Conservation (phyloP, 352 stramenopile genomes). For the Pythium aristosporum region DNA sequence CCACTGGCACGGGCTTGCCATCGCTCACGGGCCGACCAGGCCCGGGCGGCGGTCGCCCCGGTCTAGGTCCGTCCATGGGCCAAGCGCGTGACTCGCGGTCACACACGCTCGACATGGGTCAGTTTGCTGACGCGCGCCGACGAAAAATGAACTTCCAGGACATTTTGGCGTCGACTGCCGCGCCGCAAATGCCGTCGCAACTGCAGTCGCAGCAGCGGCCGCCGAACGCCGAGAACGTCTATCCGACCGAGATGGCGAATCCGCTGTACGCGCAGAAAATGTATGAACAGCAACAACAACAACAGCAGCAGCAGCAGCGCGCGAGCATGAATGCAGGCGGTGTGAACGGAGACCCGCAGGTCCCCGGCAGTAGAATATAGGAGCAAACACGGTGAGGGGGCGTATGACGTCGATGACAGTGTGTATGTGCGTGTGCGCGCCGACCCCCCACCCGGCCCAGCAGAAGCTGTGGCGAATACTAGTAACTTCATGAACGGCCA, state of each 20-base stretch:
- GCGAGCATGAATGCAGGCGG: not conserved
- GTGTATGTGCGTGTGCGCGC: not conserved
- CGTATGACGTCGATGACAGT: not conserved
- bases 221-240: slow-evolving; percentile 53
- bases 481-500: too few relatives aligned
- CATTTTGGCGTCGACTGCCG: slow-evolving; percentile 63
- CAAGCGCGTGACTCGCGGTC: slow-evolving; percentile 77
- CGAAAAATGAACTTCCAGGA: slow-evolving; percentile 90
- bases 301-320: slow-evolving; percentile 19
- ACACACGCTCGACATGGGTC: slow-evolving; percentile 83
- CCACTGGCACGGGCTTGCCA: slow-evolving; percentile 32
- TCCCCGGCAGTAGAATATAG: slow-evolving; percentile 17
- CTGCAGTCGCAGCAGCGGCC: slow-evolving; percentile 12
- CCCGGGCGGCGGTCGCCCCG: slow-evolving; percentile 31
- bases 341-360: not conserved
- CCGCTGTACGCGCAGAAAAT: slow-evolving; percentile 28
- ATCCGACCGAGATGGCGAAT: slow-evolving; percentile 33
- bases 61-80: slow-evolving; percentile 55
- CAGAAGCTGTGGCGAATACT: too few relatives aligned
- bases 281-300: slow-evolving; percentile 27
- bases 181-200: slow-evolving; percentile 11
- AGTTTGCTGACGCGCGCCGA: slow-evolving; percentile 71
- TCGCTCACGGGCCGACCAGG: slow-evolving; percentile 56
- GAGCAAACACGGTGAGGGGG: not conserved
- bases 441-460: too few relatives aligned